These are phyloP conservation scores for Dendryphion nanum DNA, from an alignment of 2,329 filamentous ascomycete species.

Conservation along the genomic window DNA sequence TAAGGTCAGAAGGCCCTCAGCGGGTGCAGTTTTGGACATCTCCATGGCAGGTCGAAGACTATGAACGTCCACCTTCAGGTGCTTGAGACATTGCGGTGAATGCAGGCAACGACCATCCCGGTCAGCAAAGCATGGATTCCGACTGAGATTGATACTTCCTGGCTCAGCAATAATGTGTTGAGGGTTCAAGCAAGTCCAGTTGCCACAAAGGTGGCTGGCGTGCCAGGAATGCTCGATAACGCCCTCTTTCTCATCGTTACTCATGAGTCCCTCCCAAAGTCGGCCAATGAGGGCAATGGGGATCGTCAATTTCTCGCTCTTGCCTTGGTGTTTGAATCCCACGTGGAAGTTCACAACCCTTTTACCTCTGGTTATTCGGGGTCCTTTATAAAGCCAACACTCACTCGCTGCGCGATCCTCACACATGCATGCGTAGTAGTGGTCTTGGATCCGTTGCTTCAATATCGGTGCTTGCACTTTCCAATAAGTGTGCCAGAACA, in stretches of 20 bases:
- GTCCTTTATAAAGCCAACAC: constrained; percentile 10
- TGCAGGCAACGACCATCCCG: constrained; percentile 5
- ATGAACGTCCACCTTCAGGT: constrained; percentile 4
- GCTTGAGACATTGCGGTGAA: constrained; percentile 6
- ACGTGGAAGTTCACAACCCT: constrained; percentile 1
- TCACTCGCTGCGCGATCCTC: too few species aligned
- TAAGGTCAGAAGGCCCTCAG: too few species aligned
- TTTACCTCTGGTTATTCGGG: not conserved
- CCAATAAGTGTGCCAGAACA: not conserved
- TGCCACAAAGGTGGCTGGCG: constrained; percentile 14
- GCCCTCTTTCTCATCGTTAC: constrained; percentile 6
- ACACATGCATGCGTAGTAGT: too few species aligned
- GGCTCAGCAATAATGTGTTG: constrained; percentile 9
- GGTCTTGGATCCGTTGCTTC: too few species aligned
- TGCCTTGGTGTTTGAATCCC: constrained; percentile 1
- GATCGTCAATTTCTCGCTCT: not conserved
- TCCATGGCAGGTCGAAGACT: too few species aligned
- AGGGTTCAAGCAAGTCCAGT: constrained; percentile 15
- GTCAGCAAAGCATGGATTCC: constrained; percentile 10
- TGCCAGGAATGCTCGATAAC: constrained; percentile 11
- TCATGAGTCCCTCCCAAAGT: constrained; percentile 7
- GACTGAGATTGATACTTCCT: not conserved
- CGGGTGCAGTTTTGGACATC: too few species aligned
- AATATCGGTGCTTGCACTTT: too few species aligned
- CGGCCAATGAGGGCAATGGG: constrained; percentile 8